These are phyloP conservation scores for Thermochaetoides dissita DNA, from an alignment of 2,329 filamentous ascomycete genomes.

Conservation along the genomic window DNA sequence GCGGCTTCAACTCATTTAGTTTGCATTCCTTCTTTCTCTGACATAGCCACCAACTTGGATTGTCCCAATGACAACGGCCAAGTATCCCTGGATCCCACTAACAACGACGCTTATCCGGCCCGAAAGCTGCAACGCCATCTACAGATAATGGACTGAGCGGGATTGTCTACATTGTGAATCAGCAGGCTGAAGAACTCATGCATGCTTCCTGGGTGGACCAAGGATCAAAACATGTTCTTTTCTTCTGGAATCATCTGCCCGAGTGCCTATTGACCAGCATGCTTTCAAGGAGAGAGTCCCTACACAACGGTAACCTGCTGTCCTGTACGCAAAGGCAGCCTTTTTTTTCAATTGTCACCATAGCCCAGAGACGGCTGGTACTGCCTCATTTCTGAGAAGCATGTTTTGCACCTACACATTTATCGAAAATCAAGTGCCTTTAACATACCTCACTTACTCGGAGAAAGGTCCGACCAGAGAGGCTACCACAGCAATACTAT, in stretches of 20 bases:
- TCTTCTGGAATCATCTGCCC: conserved; percentile 12
- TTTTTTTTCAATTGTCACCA: conserved; percentile 19
- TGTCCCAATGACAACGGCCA: conserved; percentile 8
- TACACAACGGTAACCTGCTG: conserved; percentile 25
- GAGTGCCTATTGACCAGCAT: conserved; percentile 16
- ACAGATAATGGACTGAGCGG: conserved; percentile 2
- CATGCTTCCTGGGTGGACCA: conserved; percentile 18
- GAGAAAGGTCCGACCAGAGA: conserved; percentile 15
- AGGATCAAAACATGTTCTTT: conserved; percentile 19
- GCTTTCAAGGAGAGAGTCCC: conserved; percentile 16
- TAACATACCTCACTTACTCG: conserved; percentile 5
- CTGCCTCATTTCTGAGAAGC: conserved; percentile 13
- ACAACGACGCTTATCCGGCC: conserved; percentile 17
- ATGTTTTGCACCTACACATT: conserved; percentile 23
- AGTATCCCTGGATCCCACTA: conserved; percentile 15
- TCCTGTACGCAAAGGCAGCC: conserved; percentile 14
- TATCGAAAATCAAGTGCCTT: conserved; percentile 10
- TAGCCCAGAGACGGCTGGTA: conserved; percentile 13
- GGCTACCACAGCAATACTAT: conserved; percentile 11
- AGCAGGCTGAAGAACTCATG: conserved; percentile 13
- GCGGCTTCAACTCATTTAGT: too few relatives aligned
- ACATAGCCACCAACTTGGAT: too few relatives aligned
- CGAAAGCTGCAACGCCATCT: conserved; percentile 13
- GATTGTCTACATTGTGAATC: conserved; percentile 16
- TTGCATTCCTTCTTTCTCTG: too few relatives aligned